Base-by-base conservation (phyloP, 2,329 filamentous ascomycete species). In the Exophiala alcalophila region DNA sequence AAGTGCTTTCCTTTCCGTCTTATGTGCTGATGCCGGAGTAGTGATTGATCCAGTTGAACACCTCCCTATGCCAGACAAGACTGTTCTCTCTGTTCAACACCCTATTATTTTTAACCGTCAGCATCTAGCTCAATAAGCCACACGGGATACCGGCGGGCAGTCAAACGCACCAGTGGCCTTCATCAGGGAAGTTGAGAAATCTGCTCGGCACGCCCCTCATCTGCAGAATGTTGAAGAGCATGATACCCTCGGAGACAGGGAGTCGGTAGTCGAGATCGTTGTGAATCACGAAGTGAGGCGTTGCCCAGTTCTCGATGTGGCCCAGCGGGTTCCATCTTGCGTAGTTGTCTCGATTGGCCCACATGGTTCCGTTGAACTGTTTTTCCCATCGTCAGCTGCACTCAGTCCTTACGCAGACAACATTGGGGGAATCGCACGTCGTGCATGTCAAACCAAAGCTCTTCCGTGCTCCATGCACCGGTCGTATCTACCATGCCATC, bases 71-170 rank as follows among this genome's bases (percentile, higher is more conserved):
- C 90, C 90, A 95, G 4, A 91, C 77, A 12, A 94, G 67, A n/a
- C 81, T 84, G 63, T 95, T 95, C 65, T 94, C 89, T 0, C 82
- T 84, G 58, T 92, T 91, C 30, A 90, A 57, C 2, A 95, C 88
- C 86, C 86, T 65, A 38, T 16, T 11, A 29, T 19, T n/a, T n/a
- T n/a, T 15, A 12, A 25, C 10, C 3, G 32, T 35, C 16, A 44
- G 24, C 19, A 19, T n/a, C n/a, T n/a, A n/a, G n/a, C n/a, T n/a
- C n/a, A n/a, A n/a, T n/a, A n/a, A n/a, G n/a, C n/a, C n/a, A n/a
- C n/a, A n/a, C n/a, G n/a, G n/a, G n/a, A n/a, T n/a, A n/a, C n/a
- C n/a, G n/a, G n/a, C n/a, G 32, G 25, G 16, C 12, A 20, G 21
- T 30, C 20, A 15, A 27, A 9, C 18, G 44, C 49, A 65, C 64